Evolutionary conservation across 805 yeast species (phyloP).

Genomic region (Starmera dryadoides): DNA sequence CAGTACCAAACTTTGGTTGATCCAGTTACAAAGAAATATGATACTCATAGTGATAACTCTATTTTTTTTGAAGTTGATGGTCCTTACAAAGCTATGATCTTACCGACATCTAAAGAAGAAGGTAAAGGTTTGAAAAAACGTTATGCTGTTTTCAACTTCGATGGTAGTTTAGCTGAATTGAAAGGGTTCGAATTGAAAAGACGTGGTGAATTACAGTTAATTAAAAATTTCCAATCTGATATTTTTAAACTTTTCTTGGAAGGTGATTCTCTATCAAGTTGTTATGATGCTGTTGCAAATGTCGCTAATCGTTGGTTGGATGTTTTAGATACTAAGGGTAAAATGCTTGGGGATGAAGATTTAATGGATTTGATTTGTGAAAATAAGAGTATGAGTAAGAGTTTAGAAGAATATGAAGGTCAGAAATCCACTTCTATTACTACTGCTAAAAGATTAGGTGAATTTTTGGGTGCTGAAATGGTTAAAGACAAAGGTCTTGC

Average conservation of each 20-base stretch:
- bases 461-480: constrained; percentile 93
- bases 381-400: constrained; percentile 90
- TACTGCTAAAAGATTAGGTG: constrained; percentile 89
- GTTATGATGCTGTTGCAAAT: constrained; percentile 83
- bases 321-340: constrained; percentile 82
- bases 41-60: constrained; percentile 80
- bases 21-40: constrained; percentile 58
- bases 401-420: constrained; percentile 78
- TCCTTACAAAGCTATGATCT: constrained; percentile 94
- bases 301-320: constrained; percentile 97
- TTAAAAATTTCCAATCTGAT: constrained; percentile 93
- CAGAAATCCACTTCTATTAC: constrained; percentile 95
- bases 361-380: constrained; percentile 92
- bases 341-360: constrained; percentile 87
- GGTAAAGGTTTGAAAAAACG: constrained; percentile 94
- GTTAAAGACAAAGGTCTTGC: constrained; percentile 94
- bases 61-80: constrained; percentile 98
- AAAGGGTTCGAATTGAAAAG: constrained; percentile 96
- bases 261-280: constrained; percentile 69
- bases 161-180: constrained; percentile 89
- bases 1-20: constrained; percentile 88
- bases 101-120: constrained; percentile 96
- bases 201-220: constrained; percentile 90
- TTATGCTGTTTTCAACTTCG: constrained; percentile 94
- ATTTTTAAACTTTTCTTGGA: constrained; percentile 86